Evolutionary conservation across 139 green algal species (phyloP).

Genomic region (Dunaliella primolecta): DNA sequence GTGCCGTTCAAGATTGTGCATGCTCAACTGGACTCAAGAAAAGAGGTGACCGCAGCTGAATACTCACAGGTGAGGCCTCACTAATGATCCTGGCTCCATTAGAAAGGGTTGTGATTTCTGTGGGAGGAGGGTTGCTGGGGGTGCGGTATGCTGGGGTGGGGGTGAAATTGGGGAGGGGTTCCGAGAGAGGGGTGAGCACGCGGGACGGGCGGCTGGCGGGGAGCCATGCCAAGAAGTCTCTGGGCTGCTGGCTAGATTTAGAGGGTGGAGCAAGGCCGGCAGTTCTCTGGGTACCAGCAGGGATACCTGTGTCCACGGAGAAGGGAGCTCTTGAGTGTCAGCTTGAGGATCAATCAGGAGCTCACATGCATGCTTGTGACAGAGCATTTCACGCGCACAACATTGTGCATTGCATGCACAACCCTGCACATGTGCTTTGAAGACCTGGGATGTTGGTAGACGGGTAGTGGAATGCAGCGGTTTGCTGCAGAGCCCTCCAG

Average conservation of each 20-base stretch:
- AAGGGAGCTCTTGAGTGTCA: no score
- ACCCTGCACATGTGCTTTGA: no score
- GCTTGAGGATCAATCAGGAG: no score
- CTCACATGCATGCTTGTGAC: no score
- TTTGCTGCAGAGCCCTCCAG: not conserved
- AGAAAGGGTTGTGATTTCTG: constrained; percentile 73
- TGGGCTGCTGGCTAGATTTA: not conserved
- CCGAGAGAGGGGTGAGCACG: constrained; percentile 58
- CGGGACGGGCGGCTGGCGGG: not conserved
- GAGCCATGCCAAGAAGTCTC: constrained; percentile 5
- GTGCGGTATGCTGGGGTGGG: constrained; percentile 19
- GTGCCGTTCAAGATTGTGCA: no score
- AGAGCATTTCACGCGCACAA: no score
- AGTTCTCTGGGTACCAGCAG: not conserved
- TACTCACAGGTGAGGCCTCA: constrained; percentile 80
- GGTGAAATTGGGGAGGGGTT: constrained; percentile 66
- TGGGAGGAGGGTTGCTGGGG: constrained; percentile 50
- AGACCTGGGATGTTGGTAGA: not conserved
- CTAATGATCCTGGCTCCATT: constrained; percentile 87
- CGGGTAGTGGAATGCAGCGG: not conserved
- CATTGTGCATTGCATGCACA: no score
- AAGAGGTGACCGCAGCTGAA: no score
- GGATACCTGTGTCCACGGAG: no score
- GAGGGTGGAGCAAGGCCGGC: not conserved
- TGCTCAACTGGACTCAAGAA: no score